Percentiles rank a stretch among this genome's conserved stretches.
Conservation (phyloP, 495 filamentous ascomycete genomes). For the Xylaria nigripes region DNA sequence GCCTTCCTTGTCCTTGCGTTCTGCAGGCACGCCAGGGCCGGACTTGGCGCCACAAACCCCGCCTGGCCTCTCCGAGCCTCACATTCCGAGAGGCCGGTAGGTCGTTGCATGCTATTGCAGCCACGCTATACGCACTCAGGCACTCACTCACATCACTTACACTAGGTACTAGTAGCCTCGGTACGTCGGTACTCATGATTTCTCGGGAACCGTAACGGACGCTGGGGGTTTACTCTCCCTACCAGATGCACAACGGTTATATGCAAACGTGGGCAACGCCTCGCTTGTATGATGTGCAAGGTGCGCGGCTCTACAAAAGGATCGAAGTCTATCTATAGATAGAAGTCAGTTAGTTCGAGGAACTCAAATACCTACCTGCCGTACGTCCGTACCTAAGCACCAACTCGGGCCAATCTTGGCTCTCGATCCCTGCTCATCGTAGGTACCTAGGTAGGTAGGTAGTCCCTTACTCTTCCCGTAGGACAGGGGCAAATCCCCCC, state of each 20-base stretch:
- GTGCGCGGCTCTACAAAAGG: conserved; percentile 39
- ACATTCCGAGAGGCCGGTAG: conserved; percentile 49
- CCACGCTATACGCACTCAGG: neutral
- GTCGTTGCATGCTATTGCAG: conserved; percentile 36
- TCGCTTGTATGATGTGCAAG: conserved; percentile 39
- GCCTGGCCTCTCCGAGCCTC: conserved; percentile 22
- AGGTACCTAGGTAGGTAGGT: too few species aligned
- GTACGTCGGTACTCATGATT: too few species aligned
- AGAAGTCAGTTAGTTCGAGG: conserved; percentile 52
- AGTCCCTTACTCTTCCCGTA: too few species aligned
- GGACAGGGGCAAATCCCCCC: too few species aligned
- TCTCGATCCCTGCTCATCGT: too few species aligned
- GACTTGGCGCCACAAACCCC: conserved; percentile 19
- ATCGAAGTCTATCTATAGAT: conserved; percentile 53
- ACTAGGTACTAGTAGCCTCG: conserved; percentile 20
- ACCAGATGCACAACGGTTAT: conserved; percentile 39
- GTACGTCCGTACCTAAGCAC: too few species aligned
- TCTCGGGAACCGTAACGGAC: conserved; percentile 47
- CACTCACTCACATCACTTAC: neutral
- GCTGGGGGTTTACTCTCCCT: conserved; percentile 30
- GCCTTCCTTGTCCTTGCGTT: conserved; percentile 28
- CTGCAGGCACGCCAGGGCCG: conserved; percentile 41
- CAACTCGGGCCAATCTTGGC: too few species aligned
- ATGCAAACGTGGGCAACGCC: conserved; percentile 31
- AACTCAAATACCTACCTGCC: conserved; percentile 51